A percentile compares a stretch with the other conserved stretches of the same genome.
Evolutionary conservation across 768 basidiomycete genomes (phyloP).

Genomic region (Mycena rebaudengoi): DNA sequence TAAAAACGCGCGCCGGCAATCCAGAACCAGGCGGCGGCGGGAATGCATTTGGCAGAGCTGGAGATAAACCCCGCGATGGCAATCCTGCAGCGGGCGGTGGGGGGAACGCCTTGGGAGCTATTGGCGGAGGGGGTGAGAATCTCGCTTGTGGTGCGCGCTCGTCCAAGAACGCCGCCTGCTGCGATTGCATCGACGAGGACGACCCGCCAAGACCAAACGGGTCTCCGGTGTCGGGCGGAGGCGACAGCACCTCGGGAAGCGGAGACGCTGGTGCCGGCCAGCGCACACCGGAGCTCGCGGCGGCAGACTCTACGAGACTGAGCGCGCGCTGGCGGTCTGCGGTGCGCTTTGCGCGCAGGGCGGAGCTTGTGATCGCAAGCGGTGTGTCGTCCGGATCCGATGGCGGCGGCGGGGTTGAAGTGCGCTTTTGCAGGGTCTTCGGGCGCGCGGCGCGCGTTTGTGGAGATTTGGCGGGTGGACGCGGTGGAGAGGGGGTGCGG

Average conservation of each 20-base stretch:
- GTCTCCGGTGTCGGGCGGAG: constrained; percentile 37
- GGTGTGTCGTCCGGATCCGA: constrained; percentile 22
- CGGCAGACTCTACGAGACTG: constrained; percentile 65
- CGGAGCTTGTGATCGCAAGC: constrained; percentile 19
- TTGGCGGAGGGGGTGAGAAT: constrained; percentile 15
- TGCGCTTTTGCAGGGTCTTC: too few relatives aligned
- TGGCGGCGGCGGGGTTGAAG: constrained; percentile 13
- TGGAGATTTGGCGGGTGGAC: constrained; percentile 45
- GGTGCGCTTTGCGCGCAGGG: constrained; percentile 38
- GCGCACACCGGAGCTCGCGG: constrained; percentile 51
- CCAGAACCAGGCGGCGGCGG: too few relatives aligned
- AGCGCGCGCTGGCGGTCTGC: constrained; percentile 65
- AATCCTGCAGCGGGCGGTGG: constrained; percentile 9
- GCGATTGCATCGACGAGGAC: constrained; percentile 41
- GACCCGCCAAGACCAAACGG: constrained; percentile 35
- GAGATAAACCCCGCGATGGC: constrained; percentile 4
- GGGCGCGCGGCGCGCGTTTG: constrained; percentile 18
- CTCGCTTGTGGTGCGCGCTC: constrained; percentile 35
- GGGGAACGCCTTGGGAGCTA: not conserved
- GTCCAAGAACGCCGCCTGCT: constrained; percentile 31
- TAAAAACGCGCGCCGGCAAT: not conserved
- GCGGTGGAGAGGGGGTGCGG: constrained; percentile 57
- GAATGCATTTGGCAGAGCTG: too few relatives aligned
- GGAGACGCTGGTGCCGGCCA: constrained; percentile 62
- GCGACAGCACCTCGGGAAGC: constrained; percentile 48